phyloP scores from a whole-genome alignment of 306 rosid genomes.

The Malus sieversii region DNA sequence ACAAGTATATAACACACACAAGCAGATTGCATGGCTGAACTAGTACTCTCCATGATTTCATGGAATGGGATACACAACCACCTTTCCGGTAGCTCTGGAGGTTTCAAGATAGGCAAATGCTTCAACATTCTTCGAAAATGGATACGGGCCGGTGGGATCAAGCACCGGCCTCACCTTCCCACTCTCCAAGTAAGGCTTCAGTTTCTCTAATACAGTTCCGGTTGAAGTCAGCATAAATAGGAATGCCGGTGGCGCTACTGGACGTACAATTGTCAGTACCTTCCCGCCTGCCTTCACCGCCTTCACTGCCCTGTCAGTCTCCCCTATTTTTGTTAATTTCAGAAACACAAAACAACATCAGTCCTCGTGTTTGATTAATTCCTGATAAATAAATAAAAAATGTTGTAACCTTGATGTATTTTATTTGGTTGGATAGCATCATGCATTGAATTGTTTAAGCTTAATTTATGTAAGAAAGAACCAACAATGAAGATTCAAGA shows the following conservation, averaged over 20 bases:
- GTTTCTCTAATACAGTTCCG: conserved; percentile 40
- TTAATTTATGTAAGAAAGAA: too few species aligned
- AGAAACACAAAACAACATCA: background rate
- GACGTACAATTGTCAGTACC: background rate
- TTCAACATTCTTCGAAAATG: conserved; percentile 45
- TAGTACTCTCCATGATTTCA: background rate
- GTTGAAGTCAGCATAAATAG: background rate
- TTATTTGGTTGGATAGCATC: too few species aligned
- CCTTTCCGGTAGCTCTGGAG: conserved; percentile 50
- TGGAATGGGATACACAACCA: conserved; percentile 55
- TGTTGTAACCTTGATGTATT: too few species aligned
- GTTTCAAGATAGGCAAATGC: conserved; percentile 53
- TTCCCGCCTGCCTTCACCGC: background rate
- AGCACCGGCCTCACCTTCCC: conserved; percentile 63
- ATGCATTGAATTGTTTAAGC: too few species aligned
- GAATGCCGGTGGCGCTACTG: background rate
- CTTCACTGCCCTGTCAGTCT: background rate
- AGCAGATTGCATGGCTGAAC: background rate
- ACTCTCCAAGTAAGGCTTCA: conserved; percentile 54
- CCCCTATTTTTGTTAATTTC: background rate
- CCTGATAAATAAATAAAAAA: too few species aligned
- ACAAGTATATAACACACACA: background rate
- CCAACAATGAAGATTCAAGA: background rate
- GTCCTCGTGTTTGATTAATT: background rate
- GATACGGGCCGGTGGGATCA: conserved; percentile 55